Evolutionary conservation across 176 grass and related monocot species (phyloP).

Genomic region (Oryza rufipogon): DNA sequence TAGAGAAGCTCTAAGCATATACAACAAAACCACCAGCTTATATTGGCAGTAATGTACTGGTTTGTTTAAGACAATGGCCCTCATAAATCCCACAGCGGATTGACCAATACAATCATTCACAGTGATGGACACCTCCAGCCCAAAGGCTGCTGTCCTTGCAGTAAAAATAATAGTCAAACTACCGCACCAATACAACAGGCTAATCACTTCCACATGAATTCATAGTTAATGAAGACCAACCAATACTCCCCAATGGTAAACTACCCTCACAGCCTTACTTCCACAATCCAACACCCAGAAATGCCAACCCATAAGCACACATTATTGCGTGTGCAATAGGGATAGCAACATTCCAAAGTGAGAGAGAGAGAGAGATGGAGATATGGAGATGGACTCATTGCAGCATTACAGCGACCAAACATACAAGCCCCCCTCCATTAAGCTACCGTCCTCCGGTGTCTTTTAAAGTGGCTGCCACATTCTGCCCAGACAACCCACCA

Average conservation of each 20-base stretch:
- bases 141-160: too few relatives aligned
- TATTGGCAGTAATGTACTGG: background rate
- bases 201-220: conserved; percentile 37
- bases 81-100: conserved; percentile 23
- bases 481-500: conserved; percentile 49
- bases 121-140: conserved; percentile 17
- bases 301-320: conserved; percentile 42
- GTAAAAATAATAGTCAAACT: conserved; percentile 39
- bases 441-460: conserved; percentile 41
- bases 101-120: conserved; percentile 18
- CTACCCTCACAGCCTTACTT: conserved; percentile 16
- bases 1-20: background rate
- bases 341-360: conserved; percentile 31
- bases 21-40: background rate
- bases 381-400: conserved; percentile 12
- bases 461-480: conserved; percentile 47
- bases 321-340: conserved; percentile 20
- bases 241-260: conserved; percentile 24
- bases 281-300: conserved; percentile 40
- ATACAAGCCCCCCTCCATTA: conserved; percentile 8
- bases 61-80: conserved; percentile 19
- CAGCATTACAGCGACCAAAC: conserved; percentile 11
- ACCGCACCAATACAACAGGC: conserved; percentile 2
- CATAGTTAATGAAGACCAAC: conserved; percentile 25
- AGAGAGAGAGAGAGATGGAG: background rate